Conservation (phyloP, 2,329 filamentous ascomycete genomes). For the Alternaria sp. region DNA sequence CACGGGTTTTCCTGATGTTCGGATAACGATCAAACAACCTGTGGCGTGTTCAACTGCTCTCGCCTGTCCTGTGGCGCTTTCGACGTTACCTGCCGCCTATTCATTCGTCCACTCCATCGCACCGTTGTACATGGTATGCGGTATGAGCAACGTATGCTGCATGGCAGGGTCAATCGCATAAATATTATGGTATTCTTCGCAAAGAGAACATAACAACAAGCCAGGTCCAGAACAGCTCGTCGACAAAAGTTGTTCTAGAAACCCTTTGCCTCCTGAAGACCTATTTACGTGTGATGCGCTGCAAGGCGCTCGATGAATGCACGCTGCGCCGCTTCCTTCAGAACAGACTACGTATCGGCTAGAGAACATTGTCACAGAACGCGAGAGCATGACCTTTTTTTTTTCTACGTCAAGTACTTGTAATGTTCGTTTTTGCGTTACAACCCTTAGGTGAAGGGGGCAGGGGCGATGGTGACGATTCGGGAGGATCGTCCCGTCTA, state of each 20-base stretch:
- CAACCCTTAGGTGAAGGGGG: conserved; percentile 2
- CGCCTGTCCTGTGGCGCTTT: background rate
- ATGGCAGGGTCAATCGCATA: background rate
- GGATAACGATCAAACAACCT: background rate
- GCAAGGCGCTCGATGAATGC: background rate
- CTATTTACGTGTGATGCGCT: background rate
- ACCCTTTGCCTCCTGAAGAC: background rate
- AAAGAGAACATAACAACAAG: background rate
- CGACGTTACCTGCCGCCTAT: background rate
- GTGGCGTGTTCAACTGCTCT: background rate
- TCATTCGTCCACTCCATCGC: background rate
- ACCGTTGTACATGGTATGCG: background rate
- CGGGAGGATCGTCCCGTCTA: conserved; percentile 29
- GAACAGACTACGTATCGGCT: background rate
- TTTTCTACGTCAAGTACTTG: background rate
- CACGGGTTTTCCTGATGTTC: background rate
- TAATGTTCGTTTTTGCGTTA: conserved; percentile 5
- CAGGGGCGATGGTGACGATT: conserved; percentile 22
- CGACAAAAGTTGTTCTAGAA: background rate
- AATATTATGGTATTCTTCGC: background rate
- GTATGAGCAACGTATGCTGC: background rate
- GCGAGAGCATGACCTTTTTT: background rate
- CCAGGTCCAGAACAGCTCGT: background rate
- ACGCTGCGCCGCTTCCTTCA: background rate
- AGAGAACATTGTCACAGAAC: background rate